Evolutionary conservation across 2,329 filamentous ascomycete species (phyloP).

Genomic region (Fusarium kyushuense): DNA sequence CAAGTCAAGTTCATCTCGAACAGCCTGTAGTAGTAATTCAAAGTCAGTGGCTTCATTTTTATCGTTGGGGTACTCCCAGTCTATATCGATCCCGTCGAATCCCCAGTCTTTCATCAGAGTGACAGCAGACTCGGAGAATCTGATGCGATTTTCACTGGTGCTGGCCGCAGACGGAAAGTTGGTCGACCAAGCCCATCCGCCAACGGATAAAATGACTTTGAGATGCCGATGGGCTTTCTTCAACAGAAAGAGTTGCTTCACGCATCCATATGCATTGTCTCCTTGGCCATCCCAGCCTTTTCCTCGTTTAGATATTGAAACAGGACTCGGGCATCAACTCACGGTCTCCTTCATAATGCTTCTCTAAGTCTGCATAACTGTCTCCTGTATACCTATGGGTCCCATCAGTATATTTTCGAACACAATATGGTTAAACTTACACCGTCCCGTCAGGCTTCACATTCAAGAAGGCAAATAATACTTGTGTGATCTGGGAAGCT

Average conservation of each 20-base stretch:
- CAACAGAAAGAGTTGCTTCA: slow-evolving; percentile 34
- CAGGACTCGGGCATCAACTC: slow-evolving; percentile 15
- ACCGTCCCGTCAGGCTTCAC: slow-evolving; percentile 78
- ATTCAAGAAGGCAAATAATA: slow-evolving; percentile 87
- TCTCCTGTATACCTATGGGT: slow-evolving; percentile 70
- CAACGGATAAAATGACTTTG: slow-evolving; percentile 34
- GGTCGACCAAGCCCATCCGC: slow-evolving; percentile 34
- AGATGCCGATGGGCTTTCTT: slow-evolving; percentile 36
- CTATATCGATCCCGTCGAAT: slow-evolving; percentile 36
- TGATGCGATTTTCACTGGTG: slow-evolving; percentile 21
- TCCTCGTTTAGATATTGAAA: neutral
- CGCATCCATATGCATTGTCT: slow-evolving; percentile 35
- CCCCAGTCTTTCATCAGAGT: slow-evolving; percentile 36
- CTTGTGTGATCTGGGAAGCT: slow-evolving; percentile 73
- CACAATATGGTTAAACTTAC: slow-evolving; percentile 54
- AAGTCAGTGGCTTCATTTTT: slow-evolving; percentile 29
- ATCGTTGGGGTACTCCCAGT: slow-evolving; percentile 34
- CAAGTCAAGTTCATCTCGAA: slow-evolving; percentile 27
- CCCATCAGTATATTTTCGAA: slow-evolving; percentile 1
- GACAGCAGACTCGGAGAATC: slow-evolving; percentile 32
- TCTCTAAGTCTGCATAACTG: slow-evolving; percentile 76
- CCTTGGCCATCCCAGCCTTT: slow-evolving; percentile 21
- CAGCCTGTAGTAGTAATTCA: slow-evolving; percentile 28
- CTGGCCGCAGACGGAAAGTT: slow-evolving; percentile 35
- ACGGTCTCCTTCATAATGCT: slow-evolving; percentile 74